Base-by-base conservation (phyloP, 495 filamentous ascomycete genomes). In the Penicillium odoratum region DNA sequence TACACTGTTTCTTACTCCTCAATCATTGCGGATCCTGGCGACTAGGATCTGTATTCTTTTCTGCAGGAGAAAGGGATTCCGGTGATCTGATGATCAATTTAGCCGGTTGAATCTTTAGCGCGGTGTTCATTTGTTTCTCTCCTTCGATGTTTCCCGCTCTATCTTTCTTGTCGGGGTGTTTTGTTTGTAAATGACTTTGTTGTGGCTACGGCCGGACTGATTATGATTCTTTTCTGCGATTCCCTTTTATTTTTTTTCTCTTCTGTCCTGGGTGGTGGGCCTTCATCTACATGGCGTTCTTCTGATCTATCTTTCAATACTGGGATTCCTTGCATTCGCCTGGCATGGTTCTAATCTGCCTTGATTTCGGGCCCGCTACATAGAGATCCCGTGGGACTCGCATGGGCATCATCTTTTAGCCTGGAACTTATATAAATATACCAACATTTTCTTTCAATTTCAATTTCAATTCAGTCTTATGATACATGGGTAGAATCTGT, bases 351-450 rank as follows among this genome's bases (percentile, higher is more conserved):
- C 46, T 43, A 33, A 33, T 46, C 30, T 44, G 36, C 45, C 43
- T 42, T 54, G 15, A 29, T 58, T 47, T 57, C 51, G 49, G 54
- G 61, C 15, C 49, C 50, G 58, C 58, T 58, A 33, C 58, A 63
- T 64, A 56, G 60, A 68, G 63, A 60, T 60, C 63, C 56, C 34
- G 40, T 34, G 63, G 62, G 59, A 59, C 63, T 65, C 53, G 52
- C 62, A 56, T 51, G 55, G 62, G 48, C 56, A 60, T 57, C 11
- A n/a, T 53, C 8, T 49, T 44, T 28, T 51, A 49, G 16, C 40
- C 29, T 59, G 34, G 47, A 28, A 34, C 48, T 56, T 56, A 15
- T 50, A 31, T 50, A 36, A 42, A 56, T 56, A 56, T 56, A 56
- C 54, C 46, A 50, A 21, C 54, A 36, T 26, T 38, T 55, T 43